Base-by-base conservation (phyloP, 768 basidiomycete species). In the Rubroboletus satanas region DNA sequence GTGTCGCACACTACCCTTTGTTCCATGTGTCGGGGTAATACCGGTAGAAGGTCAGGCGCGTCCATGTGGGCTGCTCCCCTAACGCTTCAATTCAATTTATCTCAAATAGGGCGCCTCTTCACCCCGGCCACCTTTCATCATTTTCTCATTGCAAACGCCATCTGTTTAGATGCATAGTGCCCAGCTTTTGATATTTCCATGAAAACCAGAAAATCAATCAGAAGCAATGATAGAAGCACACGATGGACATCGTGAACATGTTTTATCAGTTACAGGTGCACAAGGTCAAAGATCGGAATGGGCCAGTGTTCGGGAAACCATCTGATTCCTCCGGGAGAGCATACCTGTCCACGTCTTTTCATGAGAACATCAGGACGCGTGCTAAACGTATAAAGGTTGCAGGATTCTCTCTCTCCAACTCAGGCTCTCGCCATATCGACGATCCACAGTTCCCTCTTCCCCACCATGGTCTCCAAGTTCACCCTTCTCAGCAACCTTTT, bases 401-500 rank as follows among this genome's bases (percentile, higher is more conserved):
- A 36, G 11, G 33, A 32, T 41, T 10, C 11, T 4, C 46, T 29
- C 48, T 33, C 35, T 33, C 1, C 10, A 35, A 42, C 37, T 21
- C 43, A 55, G 54, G 37, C 31, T 46, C 32, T 9, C 26, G 6
- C 28, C 5, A 6, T 38, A 63, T 38, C 33, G 15, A 44, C 43
- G 17, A 51, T 54, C 33, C 32, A 37, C 29, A 49, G 35, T 18
- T 42, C n/a, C 33, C n/a, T 43, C 31, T 32, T 33, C 23, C 3
- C 18, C 51, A 52, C 6, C 18, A 67, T 66, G 65, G 50, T 62
- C 39, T 64, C 57, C 56, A 62, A 56, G 23, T 45, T 57, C 31
- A 35, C 48, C 17, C 39, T 62, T 17, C 32, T 67, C 42, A 44
- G 41, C 36, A 62, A 32, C 44, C 31, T 67, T 45, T 57, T 66